Percentiles rank a stretch among this genome's conserved stretches.
Evolutionary conservation across 768 basidiomycete species (phyloP).

Genomic region (Gloeopeniophorella convolvens): DNA sequence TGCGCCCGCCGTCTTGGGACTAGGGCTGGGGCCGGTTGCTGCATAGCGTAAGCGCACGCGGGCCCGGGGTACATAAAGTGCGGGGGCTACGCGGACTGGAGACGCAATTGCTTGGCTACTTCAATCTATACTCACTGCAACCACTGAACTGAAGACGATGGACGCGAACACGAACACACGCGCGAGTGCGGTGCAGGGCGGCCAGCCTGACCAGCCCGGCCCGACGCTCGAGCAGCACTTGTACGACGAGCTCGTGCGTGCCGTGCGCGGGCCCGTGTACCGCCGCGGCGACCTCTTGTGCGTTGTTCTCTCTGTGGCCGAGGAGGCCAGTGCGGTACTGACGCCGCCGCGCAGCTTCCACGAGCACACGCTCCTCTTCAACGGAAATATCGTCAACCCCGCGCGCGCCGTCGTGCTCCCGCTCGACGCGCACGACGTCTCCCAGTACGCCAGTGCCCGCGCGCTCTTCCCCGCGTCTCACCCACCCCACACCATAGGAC

Average conservation of each 20-base stretch:
- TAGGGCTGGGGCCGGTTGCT: too few species aligned
- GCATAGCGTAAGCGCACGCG: too few species aligned
- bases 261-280: conserved; percentile 16
- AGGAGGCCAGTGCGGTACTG: too few species aligned
- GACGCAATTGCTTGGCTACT: too few species aligned
- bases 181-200: neutral
- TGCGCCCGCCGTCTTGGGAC: too few species aligned
- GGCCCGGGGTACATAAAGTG: too few species aligned
- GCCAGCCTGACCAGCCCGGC: neutral
- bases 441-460: conserved; percentile 42
- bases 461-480: neutral
- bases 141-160: too few species aligned
- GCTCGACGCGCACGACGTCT: conserved; percentile 73
- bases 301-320: neutral
- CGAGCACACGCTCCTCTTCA: conserved; percentile 44
- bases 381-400: conserved; percentile 59
- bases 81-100: too few species aligned
- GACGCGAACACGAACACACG: too few species aligned
- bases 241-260: conserved; percentile 13
- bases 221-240: conserved; percentile 8
- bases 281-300: conserved; percentile 15
- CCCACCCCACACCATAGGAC: conserved; percentile 35
- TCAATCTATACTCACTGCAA: too few species aligned
- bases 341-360: conserved; percentile 19
- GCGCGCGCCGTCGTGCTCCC: conserved; percentile 68